Percentiles rank a stretch among this genome's conserved stretches.
Conservation (phyloP, 1,139 yeast species). For the Suhomyces yuchorum region DNA sequence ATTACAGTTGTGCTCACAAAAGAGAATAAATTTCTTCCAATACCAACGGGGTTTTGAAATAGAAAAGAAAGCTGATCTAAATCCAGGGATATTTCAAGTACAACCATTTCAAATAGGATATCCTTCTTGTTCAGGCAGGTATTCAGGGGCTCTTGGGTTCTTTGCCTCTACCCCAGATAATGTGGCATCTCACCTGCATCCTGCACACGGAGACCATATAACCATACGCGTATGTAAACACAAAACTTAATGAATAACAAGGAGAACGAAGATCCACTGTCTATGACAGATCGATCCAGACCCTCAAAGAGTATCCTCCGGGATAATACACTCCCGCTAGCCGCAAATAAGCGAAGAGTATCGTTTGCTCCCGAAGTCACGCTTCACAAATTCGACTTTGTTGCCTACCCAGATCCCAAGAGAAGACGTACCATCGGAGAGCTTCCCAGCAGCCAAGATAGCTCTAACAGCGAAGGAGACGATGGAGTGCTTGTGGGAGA, state of each 20-base stretch:
- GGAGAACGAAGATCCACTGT: slow-evolving; percentile 13
- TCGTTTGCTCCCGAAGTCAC: slow-evolving; percentile 81
- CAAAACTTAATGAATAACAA: slow-evolving; percentile 8
- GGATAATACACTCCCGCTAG: slow-evolving; percentile 29
- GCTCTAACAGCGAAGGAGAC: slow-evolving; percentile 16
- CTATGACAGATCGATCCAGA: slow-evolving; percentile 13
- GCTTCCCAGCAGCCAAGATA: slow-evolving; percentile 14
- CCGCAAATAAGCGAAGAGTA: slow-evolving; percentile 50
- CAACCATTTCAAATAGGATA: too few relatives aligned
- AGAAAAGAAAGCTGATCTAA: too few relatives aligned
- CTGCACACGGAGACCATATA: not conserved
- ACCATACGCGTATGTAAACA: slow-evolving; percentile 4
- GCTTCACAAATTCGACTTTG: slow-evolving; percentile 60
- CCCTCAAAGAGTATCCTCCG: slow-evolving; percentile 32
- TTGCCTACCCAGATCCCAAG: slow-evolving; percentile 30
- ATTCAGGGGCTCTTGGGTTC: too few relatives aligned
- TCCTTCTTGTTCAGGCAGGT: too few relatives aligned
- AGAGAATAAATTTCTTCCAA: too few relatives aligned
- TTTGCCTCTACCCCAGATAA: not conserved
- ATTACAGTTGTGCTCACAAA: too few relatives aligned
- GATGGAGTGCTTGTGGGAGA: not conserved
- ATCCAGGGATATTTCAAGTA: too few relatives aligned
- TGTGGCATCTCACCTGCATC: not conserved
- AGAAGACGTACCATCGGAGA: slow-evolving; percentile 20
- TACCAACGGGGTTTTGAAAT: too few relatives aligned